Percentiles rank a stretch among this genome's conserved stretches.
phyloP scores from a whole-genome alignment of 2,329 filamentous ascomycete genomes.

The Exophiala sideris region DNA sequence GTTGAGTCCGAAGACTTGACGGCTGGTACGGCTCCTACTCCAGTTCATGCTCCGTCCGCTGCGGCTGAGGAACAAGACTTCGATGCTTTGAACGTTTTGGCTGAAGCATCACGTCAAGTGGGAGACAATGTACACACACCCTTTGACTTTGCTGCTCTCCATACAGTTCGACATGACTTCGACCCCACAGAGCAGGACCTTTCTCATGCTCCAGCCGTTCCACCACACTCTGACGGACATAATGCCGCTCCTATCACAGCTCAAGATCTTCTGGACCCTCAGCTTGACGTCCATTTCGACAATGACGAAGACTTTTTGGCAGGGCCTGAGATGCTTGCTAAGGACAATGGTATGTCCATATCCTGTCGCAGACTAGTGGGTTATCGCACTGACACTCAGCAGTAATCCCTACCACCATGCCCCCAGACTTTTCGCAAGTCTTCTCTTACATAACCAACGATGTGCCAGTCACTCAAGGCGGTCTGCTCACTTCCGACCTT shows the following conservation, averaged over 20 bases:
- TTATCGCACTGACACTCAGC: constrained; percentile 18
- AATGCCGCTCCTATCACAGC: neutral
- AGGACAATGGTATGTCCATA: neutral
- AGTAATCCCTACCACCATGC: constrained; percentile 38
- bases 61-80: constrained; percentile 58
- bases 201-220: neutral
- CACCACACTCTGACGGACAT: neutral
- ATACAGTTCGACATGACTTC: neutral
- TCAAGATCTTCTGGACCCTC: neutral
- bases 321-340: neutral
- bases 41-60: constrained; percentile 26
- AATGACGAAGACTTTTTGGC: neutral
- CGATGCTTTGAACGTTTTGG: constrained; percentile 79
- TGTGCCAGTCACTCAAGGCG: too few relatives aligned
- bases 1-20: neutral
- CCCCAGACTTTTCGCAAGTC: too few relatives aligned
- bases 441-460: too few relatives aligned
- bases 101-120: constrained; percentile 80
- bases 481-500: too few relatives aligned
- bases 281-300: neutral
- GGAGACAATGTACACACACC: constrained; percentile 35
- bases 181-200: too few relatives aligned
- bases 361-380: neutral
- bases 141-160: neutral
- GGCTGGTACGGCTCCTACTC: too few relatives aligned